Conservation (phyloP, 208 protist genomes). For the Crithidia sp. region DNA sequence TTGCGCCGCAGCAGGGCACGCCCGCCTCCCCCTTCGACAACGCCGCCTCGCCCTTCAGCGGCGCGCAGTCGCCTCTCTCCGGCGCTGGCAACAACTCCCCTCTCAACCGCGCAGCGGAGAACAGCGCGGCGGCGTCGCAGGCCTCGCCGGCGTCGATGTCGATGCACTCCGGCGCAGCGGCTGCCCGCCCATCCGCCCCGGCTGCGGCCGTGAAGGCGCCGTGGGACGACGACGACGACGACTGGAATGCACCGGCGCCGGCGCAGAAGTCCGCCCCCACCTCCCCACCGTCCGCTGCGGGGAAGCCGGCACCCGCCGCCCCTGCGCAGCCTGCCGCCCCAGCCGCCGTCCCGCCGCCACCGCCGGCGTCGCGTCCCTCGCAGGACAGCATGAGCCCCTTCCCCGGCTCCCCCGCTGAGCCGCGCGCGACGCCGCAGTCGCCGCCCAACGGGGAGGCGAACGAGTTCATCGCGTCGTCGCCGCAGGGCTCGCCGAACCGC, state of each 20-base stretch:
- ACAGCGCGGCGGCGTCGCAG: not conserved
- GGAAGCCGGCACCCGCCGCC: conserved; percentile 5
- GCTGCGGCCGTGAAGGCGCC: conserved; percentile 24
- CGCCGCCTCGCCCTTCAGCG: conserved; percentile 18
- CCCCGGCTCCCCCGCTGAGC: conserved; percentile 19
- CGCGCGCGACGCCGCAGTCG: conserved; percentile 16
- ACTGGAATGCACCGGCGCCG: conserved; percentile 15
- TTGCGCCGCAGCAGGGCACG: conserved; percentile 14
- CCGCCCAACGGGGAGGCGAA: not conserved
- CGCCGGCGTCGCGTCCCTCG: not conserved
- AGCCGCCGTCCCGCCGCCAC: not conserved
- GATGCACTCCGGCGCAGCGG: not conserved
- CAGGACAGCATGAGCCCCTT: conserved; percentile 15
- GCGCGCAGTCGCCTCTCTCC: not conserved
- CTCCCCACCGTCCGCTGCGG: not conserved
- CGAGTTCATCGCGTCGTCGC: conserved; percentile 29
- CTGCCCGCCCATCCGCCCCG: not conserved
- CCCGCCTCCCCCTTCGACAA: conserved; percentile 20
- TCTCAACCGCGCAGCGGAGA: not conserved
- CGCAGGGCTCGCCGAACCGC: conserved; percentile 15
- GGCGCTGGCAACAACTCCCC: conserved; percentile 6
- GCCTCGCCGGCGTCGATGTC: conserved; percentile 5
- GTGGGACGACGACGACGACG: conserved; percentile 38
- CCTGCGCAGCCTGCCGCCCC: not conserved
- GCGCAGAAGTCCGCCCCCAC: not conserved